A percentile compares a stretch with the other conserved stretches of the same genome.
Evolutionary conservation across 192 early-diverging fungal species (phyloP).

Genomic region (Podila minutissima): DNA sequence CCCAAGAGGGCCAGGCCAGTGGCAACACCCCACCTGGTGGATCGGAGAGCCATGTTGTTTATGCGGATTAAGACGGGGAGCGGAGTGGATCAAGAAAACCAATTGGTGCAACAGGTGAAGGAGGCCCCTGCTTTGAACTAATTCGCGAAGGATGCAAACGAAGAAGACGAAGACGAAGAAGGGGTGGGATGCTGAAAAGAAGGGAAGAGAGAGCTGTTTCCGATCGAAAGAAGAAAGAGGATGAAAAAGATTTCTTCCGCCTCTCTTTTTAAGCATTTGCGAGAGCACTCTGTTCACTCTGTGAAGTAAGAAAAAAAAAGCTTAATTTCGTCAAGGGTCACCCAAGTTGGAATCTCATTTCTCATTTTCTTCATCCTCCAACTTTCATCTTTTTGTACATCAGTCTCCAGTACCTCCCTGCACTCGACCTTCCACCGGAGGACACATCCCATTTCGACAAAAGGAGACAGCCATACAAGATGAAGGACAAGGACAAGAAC

Average conservation of each 20-base stretch:
- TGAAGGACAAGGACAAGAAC: too few relatives aligned
- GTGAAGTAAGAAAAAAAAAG: too few relatives aligned
- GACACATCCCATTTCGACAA: too few relatives aligned
- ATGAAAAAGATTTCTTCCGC: neutral
- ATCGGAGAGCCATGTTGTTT: neutral
- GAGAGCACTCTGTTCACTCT: too few relatives aligned
- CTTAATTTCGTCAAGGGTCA: too few relatives aligned
- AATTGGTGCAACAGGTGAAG: neutral
- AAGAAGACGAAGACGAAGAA: neutral
- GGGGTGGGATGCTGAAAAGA: neutral
- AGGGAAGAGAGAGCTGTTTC: neutral
- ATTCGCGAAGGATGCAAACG: neutral
- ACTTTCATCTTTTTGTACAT: too few relatives aligned
- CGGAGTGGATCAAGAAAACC: neutral
- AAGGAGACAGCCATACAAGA: too few relatives aligned
- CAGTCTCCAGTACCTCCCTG: too few relatives aligned
- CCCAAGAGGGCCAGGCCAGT: conserved; percentile 4
- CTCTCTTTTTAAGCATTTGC: neutral
- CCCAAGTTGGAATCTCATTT: too few relatives aligned
- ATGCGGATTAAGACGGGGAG: neutral
- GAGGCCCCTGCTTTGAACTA: neutral
- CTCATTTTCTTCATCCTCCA: too few relatives aligned
- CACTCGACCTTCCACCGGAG: too few relatives aligned
- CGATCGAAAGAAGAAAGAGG: neutral
- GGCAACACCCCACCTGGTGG: conserved; percentile 8